These are phyloP conservation scores for Euphorbia pulcherrima DNA, from an alignment of 345 rosid genomes.

Conservation along the genomic window DNA sequence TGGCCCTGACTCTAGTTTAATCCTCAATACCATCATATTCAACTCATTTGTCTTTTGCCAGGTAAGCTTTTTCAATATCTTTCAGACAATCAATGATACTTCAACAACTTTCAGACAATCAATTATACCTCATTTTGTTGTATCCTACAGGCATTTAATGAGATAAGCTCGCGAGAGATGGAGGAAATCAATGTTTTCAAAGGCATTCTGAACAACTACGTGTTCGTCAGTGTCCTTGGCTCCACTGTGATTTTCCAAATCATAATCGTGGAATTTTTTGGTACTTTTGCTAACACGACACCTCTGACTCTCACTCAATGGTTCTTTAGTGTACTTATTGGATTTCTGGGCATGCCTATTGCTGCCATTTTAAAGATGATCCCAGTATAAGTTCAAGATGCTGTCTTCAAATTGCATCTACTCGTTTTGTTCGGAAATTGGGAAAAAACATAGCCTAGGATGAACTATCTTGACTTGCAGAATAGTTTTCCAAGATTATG, in stretches of 20 bases:
- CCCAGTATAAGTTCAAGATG: no score
- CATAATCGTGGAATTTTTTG: constrained; percentile 29
- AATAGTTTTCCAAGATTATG: background rate
- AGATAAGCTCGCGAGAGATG: constrained; percentile 36
- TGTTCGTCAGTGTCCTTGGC: constrained; percentile 22
- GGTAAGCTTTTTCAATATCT: no score
- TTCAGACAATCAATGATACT: no score
- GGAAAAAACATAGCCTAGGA: background rate
- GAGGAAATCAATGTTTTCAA: constrained; percentile 30
- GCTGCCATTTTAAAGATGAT: constrained; percentile 79
- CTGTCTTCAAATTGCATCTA: no score
- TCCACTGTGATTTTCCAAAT: constrained; percentile 28
- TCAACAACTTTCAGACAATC: no score
- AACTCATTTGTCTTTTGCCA: constrained; percentile 38
- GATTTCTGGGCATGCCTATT: constrained; percentile 94
- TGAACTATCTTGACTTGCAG: no score
- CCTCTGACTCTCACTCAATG: constrained; percentile 70
- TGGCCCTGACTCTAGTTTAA: constrained; percentile 49
- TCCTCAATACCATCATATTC: constrained; percentile 36
- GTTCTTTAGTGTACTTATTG: constrained; percentile 63
- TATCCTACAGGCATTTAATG: constrained; percentile 28
- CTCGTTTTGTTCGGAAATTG: background rate
- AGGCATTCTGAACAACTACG: constrained; percentile 30
- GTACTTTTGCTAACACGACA: constrained; percentile 50
- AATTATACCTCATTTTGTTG: no score